A percentile compares a stretch with the other conserved stretches of the same genome.
These are phyloP conservation scores for Hawksworthiomyces lignivorus DNA, from an alignment of 2,329 filamentous ascomycete species.

Conservation along the genomic window DNA sequence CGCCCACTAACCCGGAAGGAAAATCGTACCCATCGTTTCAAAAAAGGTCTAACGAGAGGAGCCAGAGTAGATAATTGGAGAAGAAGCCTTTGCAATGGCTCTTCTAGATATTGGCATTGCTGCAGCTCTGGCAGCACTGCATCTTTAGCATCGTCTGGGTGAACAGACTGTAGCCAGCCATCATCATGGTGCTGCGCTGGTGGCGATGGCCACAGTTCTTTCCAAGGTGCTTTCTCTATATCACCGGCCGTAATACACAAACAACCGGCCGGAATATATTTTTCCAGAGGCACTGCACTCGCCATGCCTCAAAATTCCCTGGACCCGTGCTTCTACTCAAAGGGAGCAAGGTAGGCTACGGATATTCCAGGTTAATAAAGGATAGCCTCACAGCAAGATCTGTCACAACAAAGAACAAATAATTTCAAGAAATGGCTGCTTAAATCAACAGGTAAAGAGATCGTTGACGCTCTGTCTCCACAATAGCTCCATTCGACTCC, in stretches of 20 bases:
- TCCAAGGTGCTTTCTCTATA: neutral
- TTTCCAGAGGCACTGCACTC: neutral
- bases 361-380: too few species aligned
- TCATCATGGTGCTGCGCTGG: neutral
- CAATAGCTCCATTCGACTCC: too few species aligned
- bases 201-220: neutral
- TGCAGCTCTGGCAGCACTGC: neutral
- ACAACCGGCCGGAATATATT: slow-evolving; percentile 9
- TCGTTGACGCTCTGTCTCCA: too few species aligned
- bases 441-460: too few species aligned
- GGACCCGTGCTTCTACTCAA: too few species aligned
- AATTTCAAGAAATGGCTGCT: too few species aligned
- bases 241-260: neutral
- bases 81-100: slow-evolving; percentile 11
- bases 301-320: too few species aligned
- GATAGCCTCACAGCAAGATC: too few species aligned
- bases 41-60: slow-evolving; percentile 23
- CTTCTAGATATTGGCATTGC: neutral
- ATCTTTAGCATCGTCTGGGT: neutral
- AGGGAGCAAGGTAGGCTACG: too few species aligned
- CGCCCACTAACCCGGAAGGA: slow-evolving; percentile 25
- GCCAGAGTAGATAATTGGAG: slow-evolving; percentile 10
- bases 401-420: too few species aligned
- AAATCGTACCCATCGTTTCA: slow-evolving; percentile 35
- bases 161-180: neutral